Base-by-base conservation (phyloP, 2,329 filamentous ascomycete genomes). In the Exophiala spinifera region DNA sequence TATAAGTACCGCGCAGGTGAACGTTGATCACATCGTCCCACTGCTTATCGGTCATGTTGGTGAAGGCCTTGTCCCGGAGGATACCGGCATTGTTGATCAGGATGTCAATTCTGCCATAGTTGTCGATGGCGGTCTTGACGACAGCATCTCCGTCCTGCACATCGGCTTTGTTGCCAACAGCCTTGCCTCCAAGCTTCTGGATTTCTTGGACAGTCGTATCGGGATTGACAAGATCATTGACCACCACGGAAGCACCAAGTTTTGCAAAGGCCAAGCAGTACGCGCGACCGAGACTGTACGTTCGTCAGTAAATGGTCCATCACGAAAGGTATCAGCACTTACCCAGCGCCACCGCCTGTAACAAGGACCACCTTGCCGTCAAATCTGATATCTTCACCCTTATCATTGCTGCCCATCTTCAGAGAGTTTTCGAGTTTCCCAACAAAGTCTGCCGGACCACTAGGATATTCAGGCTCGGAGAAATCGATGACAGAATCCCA, bases 51-150 rank as follows among this genome's bases (percentile, higher is more conserved):
- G 91, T 89, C 92, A 99, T 96, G 79, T 97, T 97, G 73, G 81
- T 81, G 73, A 99, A 99, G 37, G 94, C 91, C 84, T 96, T 97
- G 79, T 99, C 94, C 46, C 94, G 86, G 50, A 99, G 84, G 65
- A 99, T 99, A 68, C 94, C 94, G 49, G 94, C 94, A 69, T 99
- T 99, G 84, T 99, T 99, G 78, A 99, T 82, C 61, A 99, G 74
- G 60, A 99, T 91, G 69, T 99, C 94, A 65, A 99, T 82, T 65
- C 94, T 89, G 65, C 94, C 94, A 70, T 88, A 97, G 37, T 87
- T 85, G 69, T 97, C 92, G 66, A 99, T 95, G 52, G 92, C 92
- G 54, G 83, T 86, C 81, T 96, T 95, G 66, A 99, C 86, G 44
- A 97, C 89, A 36, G 81, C 81, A 51, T 96, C 91, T 44, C 94